A percentile compares a stretch with the other conserved stretches of the same genome.
Evolutionary conservation across 73 alveolate genomes (phyloP).

Genomic region (Paramecium caudatum): DNA sequence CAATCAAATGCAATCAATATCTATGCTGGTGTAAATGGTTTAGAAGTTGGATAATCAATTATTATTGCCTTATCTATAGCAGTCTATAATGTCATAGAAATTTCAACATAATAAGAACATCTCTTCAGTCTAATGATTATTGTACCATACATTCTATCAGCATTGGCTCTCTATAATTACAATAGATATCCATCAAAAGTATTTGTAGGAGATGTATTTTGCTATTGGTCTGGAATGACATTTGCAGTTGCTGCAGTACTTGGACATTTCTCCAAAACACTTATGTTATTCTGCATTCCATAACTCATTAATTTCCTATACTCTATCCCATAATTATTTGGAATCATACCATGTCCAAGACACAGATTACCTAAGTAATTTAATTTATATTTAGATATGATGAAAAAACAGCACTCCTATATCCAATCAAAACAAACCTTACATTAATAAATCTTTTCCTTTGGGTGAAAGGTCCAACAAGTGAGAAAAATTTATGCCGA

Average conservation of each 20-base stretch:
- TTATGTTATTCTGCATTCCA: conserved; percentile 96
- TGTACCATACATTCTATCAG: conserved; percentile 73
- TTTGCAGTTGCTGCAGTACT: conserved; percentile 98
- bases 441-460: conserved; percentile 91
- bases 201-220: conserved; percentile 98
- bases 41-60: conserved; percentile 97
- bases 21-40: conserved; percentile 96
- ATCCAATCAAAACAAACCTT: conserved; percentile 90
- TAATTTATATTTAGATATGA: conserved; percentile 68
- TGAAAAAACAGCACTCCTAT: conserved; percentile 84
- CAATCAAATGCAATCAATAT: conserved; percentile 97
- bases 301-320: conserved; percentile 94
- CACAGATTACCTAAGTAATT: conserved; percentile 94
- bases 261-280: conserved; percentile 98
- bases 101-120: conserved; percentile 75
- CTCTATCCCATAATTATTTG: conserved; percentile 95
- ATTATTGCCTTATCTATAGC: conserved; percentile 92
- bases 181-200: conserved; percentile 96
- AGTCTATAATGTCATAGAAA: conserved; percentile 90
- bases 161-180: conserved; percentile 89
- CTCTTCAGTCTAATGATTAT: conserved; percentile 45
- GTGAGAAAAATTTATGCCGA: conserved; percentile 92
- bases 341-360: conserved; percentile 95
- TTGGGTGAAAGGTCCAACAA: conserved; percentile 92
- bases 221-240: conserved; percentile 96